phyloP scores from a whole-genome alignment of 2,329 filamentous ascomycete species.

The Alternaria sp. region DNA sequence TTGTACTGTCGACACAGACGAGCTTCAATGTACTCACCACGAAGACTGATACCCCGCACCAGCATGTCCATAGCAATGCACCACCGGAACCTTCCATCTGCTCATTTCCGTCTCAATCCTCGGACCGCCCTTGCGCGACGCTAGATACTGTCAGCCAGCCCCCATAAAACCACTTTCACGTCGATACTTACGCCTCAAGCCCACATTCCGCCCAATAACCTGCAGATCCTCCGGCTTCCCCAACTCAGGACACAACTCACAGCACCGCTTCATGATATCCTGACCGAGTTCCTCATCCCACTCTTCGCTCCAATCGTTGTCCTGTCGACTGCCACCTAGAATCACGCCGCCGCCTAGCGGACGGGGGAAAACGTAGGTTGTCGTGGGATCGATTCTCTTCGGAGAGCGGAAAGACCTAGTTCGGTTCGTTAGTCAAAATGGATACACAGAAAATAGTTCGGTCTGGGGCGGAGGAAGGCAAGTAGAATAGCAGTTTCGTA shows the following conservation, averaged over 20 bases:
- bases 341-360: slow-evolving; percentile 76
- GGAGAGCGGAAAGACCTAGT: slow-evolving; percentile 49
- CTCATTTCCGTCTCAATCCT: slow-evolving; percentile 73
- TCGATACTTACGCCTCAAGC: slow-evolving; percentile 64
- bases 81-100: slow-evolving; percentile 59
- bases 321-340: slow-evolving; percentile 81
- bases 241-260: slow-evolving; percentile 70
- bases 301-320: slow-evolving; percentile 78
- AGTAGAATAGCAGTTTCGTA: background rate
- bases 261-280: slow-evolving; percentile 80
- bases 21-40: slow-evolving; percentile 32
- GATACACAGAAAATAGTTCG: background rate
- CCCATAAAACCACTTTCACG: background rate
- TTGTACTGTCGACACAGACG: background rate
- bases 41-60: slow-evolving; percentile 73
- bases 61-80: slow-evolving; percentile 82
- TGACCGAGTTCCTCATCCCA: slow-evolving; percentile 77
- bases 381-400: slow-evolving; percentile 50
- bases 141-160: slow-evolving; percentile 13
- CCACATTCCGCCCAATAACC: slow-evolving; percentile 81
- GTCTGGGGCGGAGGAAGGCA: background rate
- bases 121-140: slow-evolving; percentile 73
- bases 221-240: slow-evolving; percentile 73
- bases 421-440: background rate
- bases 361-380: slow-evolving; percentile 55